These are phyloP conservation scores for Chenopodium suecicum DNA, from an alignment of 148 eudicot genomes.

Conservation along the genomic window DNA sequence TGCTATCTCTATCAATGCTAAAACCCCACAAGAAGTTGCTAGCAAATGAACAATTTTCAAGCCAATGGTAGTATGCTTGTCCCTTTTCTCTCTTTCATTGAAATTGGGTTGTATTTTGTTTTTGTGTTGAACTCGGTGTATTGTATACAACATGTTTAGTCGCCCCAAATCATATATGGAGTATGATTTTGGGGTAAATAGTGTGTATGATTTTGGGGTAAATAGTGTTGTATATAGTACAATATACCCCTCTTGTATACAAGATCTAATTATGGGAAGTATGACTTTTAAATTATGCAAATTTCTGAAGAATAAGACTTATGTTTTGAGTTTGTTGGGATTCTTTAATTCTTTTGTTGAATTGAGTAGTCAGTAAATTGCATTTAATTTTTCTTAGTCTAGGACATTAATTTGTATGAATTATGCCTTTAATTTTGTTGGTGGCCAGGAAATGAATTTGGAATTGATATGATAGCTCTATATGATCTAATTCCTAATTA, in stretches of 20 bases:
- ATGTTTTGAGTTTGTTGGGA: neutral
- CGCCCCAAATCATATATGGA: too few species aligned
- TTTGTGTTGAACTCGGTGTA: neutral
- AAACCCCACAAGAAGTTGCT: slow-evolving; percentile 56
- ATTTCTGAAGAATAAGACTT: neutral
- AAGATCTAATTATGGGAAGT: neutral
- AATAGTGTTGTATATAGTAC: too few species aligned
- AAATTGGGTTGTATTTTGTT: neutral
- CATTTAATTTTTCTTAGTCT: neutral
- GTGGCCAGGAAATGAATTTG: neutral
- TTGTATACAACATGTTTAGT: neutral
- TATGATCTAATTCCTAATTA: neutral
- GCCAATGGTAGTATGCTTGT: slow-evolving; percentile 12
- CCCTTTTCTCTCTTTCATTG: neutral
- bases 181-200: too few species aligned
- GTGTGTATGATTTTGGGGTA: too few species aligned
- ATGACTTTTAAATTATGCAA: neutral
- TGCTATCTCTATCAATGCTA: slow-evolving; percentile 72
- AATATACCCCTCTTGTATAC: too few species aligned
- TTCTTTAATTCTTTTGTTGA: neutral
- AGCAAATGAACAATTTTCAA: neutral
- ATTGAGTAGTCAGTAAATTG: too few species aligned
- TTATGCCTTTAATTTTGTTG: neutral
- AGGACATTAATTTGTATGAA: neutral
- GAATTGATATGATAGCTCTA: too few species aligned